Conservation (phyloP, 169 alveolate species). For the Plasmodium cynomolgi region DNA sequence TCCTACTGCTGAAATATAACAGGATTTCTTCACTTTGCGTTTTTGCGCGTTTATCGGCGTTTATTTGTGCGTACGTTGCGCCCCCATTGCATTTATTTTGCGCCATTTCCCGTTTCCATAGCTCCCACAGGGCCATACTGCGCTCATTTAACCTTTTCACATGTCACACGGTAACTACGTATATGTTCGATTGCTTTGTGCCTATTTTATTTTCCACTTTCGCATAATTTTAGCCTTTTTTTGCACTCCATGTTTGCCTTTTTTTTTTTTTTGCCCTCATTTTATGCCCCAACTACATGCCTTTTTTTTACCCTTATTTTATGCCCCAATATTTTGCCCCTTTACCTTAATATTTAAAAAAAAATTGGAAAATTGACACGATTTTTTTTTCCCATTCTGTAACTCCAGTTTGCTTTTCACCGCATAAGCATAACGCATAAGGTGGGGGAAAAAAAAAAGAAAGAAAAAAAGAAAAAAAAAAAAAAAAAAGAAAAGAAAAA, state of each 20-base stretch:
- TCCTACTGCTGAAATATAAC: slow-evolving; percentile 8
- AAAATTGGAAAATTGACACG: background rate
- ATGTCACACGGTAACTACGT: background rate
- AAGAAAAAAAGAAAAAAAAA: background rate
- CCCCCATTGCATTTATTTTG: background rate
- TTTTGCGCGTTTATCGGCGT: background rate
- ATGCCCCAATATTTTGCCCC: background rate
- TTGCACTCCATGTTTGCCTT: background rate
- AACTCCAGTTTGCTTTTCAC: background rate
- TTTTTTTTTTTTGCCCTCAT: background rate
- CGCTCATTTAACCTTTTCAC: slow-evolving; percentile 2
- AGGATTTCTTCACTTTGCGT: slow-evolving; percentile 3
- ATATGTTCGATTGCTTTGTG: background rate
- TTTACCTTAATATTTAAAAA: background rate
- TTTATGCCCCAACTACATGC: background rate
- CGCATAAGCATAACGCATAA: background rate
- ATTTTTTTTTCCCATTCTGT: background rate
- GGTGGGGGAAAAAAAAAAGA: background rate
- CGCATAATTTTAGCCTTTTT: background rate
- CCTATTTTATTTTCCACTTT: background rate
- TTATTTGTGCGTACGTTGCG: background rate
- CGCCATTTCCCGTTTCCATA: background rate
- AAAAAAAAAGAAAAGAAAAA: too few relatives aligned
- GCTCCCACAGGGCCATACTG: background rate
- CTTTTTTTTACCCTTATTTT: slow-evolving; percentile 19